These are phyloP conservation scores for Nicotiana rustica DNA, from an alignment of 305 asterid species.

Conservation along the genomic window DNA sequence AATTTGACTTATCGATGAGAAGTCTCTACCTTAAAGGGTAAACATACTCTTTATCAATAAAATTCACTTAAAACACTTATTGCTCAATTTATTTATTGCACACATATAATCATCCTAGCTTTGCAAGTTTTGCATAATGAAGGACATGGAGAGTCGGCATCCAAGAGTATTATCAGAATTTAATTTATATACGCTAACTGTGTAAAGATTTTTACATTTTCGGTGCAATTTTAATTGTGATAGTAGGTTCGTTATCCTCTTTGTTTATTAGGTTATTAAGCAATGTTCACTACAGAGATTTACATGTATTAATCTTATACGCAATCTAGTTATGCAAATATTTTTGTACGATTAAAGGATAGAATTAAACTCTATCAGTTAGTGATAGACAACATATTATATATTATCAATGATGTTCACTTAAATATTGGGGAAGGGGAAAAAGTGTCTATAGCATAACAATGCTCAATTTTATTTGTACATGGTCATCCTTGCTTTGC, in stretches of 20 bases:
- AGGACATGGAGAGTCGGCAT: too few species aligned
- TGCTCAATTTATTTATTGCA: too few species aligned
- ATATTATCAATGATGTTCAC: not conserved
- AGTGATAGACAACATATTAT: not conserved
- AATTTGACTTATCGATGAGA: too few species aligned
- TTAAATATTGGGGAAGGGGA: not conserved
- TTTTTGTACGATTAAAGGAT: not conserved
- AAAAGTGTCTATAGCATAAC: not conserved
- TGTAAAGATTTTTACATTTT: too few species aligned
- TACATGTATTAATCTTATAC: not conserved
- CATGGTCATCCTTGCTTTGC: not conserved
- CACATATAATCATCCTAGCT: too few species aligned
- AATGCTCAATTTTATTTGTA: slow-evolving; percentile 2
- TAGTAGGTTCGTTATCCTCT: not conserved
- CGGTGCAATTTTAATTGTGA: too few species aligned
- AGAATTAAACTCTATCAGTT: not conserved
- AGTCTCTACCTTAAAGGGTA: too few species aligned
- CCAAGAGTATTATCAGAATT: too few species aligned
- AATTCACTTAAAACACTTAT: too few species aligned
- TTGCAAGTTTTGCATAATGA: too few species aligned
- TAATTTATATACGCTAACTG: too few species aligned
- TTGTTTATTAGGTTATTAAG: not conserved
- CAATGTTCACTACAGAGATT: not conserved
- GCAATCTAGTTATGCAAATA: not conserved
- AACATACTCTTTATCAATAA: too few species aligned